Conservation (phyloP, 2,329 filamentous ascomycete species). For the Colletotrichum sidae region DNA sequence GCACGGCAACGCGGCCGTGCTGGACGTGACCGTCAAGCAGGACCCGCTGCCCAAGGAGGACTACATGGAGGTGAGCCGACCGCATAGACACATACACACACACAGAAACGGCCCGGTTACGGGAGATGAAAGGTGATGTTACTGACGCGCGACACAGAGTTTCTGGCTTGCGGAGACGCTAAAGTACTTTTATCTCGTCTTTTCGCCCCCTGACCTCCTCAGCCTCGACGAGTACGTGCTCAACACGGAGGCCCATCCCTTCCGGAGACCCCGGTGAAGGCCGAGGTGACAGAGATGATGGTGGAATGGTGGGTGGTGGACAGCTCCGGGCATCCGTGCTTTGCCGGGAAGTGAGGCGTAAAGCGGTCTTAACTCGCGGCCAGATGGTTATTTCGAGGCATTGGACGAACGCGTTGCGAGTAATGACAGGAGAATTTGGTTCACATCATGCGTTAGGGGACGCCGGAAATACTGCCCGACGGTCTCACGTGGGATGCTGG, state of each 20-base stretch:
- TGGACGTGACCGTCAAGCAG: constrained; percentile 60
- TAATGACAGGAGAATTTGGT: too few relatives aligned
- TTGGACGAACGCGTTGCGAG: too few relatives aligned
- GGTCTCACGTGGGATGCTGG: too few relatives aligned
- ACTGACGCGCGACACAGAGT: constrained; percentile 55
- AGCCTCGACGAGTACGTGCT: constrained; percentile 77
- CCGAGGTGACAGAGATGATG: too few relatives aligned
- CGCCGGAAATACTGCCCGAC: too few relatives aligned
- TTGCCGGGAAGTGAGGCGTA: too few relatives aligned
- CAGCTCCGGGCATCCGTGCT: neutral
- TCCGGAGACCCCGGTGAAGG: constrained; percentile 39
- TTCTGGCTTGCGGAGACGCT: constrained; percentile 81
- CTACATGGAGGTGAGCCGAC: constrained; percentile 46
- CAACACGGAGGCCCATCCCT: constrained; percentile 65
- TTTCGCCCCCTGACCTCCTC: constrained; percentile 71
- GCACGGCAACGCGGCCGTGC: constrained; percentile 60
- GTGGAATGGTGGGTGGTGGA: neutral
- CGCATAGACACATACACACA: too few relatives aligned
- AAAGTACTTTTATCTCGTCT: constrained; percentile 81
- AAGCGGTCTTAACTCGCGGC: too few relatives aligned
- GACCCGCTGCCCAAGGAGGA: constrained; percentile 59
- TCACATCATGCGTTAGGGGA: too few relatives aligned
- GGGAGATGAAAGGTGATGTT: neutral
- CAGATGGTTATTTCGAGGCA: too few relatives aligned
- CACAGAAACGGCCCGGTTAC: neutral